Evolutionary conservation across 2,329 filamentous ascomycete species (phyloP).

Genomic region (Diplodia sapinea): DNA sequence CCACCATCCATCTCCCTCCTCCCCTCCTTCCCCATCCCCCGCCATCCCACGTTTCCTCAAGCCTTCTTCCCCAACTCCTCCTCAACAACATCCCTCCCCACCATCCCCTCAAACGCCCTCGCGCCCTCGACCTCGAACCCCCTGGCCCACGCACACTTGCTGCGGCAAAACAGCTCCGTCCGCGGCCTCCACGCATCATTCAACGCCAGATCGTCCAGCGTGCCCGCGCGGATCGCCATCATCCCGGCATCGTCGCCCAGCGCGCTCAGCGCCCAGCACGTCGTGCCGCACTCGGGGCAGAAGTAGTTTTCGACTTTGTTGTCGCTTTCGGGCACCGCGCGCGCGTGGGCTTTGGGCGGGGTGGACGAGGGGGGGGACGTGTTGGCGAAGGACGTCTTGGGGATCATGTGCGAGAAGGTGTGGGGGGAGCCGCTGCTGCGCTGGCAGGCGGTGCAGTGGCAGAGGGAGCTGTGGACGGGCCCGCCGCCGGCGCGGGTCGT

Average conservation of each 20-base stretch:
- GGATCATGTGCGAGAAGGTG: not conserved
- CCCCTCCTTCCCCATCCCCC: too few relatives aligned
- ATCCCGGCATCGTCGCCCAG: not conserved
- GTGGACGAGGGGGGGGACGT: not conserved
- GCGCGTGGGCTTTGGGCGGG: not conserved
- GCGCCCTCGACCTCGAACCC: not conserved
- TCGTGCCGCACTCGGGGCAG: not conserved
- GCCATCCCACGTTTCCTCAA: too few relatives aligned
- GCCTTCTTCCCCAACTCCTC: too few relatives aligned
- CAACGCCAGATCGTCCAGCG: not conserved
- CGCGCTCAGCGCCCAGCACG: not conserved
- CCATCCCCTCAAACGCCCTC: not conserved
- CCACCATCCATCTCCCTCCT: too few relatives aligned
- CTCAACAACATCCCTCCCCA: not conserved
- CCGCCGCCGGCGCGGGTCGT: constrained; percentile 47
- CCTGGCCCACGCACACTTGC: not conserved
- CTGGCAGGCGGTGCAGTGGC: not conserved
- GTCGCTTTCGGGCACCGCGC: too few relatives aligned
- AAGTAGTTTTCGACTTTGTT: too few relatives aligned
- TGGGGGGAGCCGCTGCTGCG: not conserved
- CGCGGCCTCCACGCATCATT: not conserved
- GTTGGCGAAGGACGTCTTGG: not conserved
- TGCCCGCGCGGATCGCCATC: not conserved
- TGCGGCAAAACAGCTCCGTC: not conserved
- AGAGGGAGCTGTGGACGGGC: constrained; percentile 36